phyloP scores from a whole-genome alignment of 441 rosid species.

The Gossypium gossypioides region DNA sequence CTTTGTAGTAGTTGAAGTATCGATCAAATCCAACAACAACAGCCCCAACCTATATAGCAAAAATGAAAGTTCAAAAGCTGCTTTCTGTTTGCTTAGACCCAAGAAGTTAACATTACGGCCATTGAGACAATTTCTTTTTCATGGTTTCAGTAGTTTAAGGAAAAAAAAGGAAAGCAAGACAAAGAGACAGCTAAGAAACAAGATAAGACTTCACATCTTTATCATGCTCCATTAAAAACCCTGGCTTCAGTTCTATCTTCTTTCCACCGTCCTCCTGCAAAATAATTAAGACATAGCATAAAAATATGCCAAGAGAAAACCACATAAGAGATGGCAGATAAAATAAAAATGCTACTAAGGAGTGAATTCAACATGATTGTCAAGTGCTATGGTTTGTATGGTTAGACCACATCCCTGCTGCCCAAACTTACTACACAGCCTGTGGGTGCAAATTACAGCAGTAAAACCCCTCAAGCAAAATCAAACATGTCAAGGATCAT shows the following conservation, averaged over 20 bases:
- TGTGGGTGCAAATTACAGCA: background rate
- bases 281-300: background rate
- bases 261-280: constrained; percentile 57
- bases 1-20: constrained; percentile 64
- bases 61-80: constrained; percentile 5
- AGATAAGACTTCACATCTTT: constrained; percentile 39
- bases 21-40: constrained; percentile 78
- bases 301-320: background rate
- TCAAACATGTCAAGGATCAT: background rate
- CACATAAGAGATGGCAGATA: background rate
- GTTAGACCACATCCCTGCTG: background rate
- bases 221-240: constrained; percentile 62
- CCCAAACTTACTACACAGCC: constrained; percentile 2
- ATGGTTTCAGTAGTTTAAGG: background rate
- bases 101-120: background rate
- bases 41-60: constrained; percentile 55
- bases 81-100: background rate
- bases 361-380: background rate
- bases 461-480: background rate
- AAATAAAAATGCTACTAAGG: background rate
- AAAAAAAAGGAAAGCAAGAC: background rate
- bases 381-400: background rate
- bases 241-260: constrained; percentile 69
- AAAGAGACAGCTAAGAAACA: background rate
- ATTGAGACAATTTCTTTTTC: background rate